Percentiles rank a stretch among this genome's conserved stretches.
phyloP scores from a whole-genome alignment of 768 basidiomycete genomes.

The Leccinum obscurum region DNA sequence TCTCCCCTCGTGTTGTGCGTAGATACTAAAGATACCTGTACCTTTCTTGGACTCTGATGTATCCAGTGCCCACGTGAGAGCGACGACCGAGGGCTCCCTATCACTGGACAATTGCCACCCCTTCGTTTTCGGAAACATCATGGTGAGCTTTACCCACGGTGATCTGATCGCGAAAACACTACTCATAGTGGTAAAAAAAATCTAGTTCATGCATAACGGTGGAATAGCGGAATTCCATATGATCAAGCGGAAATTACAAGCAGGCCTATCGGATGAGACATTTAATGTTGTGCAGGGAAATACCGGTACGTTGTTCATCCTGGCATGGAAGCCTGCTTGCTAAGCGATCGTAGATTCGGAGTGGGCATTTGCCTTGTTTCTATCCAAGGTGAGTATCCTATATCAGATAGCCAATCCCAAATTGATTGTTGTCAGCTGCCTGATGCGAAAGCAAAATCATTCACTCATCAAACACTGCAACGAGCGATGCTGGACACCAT shows the following conservation, averaged over 20 bases:
- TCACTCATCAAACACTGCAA: constrained; percentile 69
- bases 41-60: constrained; percentile 4
- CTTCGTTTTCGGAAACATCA: constrained; percentile 87
- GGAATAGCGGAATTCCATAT: constrained; percentile 81
- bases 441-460: constrained; percentile 72
- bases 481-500: constrained; percentile 91
- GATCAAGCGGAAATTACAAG: constrained; percentile 82
- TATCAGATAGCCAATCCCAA: neutral
- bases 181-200: neutral
- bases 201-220: constrained; percentile 96
- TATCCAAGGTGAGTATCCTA: constrained; percentile 62
- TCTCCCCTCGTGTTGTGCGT: constrained; percentile 91
- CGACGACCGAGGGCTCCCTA: constrained; percentile 90
- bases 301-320: constrained; percentile 56
- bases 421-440: constrained; percentile 55
- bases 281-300: constrained; percentile 91
- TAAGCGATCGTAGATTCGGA: constrained; percentile 69
- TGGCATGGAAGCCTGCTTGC: neutral
- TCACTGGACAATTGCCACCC: constrained; percentile 95
- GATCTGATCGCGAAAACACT: neutral
- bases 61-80: constrained; percentile 83
- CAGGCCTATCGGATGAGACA: constrained; percentile 73
- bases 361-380: constrained; percentile 93
- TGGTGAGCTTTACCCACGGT: constrained; percentile 51
- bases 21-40: neutral